These are phyloP conservation scores for Miscanthus lutarioriparius DNA, from an alignment of 176 grass and related monocot genomes.

Conservation along the genomic window DNA sequence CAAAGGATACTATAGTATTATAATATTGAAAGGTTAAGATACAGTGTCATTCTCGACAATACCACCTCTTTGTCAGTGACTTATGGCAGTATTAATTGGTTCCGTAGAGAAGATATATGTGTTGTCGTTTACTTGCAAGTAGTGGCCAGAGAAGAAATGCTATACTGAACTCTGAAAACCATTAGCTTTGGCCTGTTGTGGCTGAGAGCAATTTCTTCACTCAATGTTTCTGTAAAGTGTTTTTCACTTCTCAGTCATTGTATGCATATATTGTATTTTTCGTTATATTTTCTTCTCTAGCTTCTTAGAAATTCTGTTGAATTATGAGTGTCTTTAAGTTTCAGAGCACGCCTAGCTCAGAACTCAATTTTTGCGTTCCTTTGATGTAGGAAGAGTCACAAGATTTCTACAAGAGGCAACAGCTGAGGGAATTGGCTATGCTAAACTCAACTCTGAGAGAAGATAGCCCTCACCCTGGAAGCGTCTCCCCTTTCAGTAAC, in stretches of 20 bases:
- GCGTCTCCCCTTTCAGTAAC: constrained; percentile 76
- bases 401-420: constrained; percentile 90
- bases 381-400: constrained; percentile 80
- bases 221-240: background rate
- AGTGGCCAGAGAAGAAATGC: too few species aligned
- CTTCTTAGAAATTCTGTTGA: background rate
- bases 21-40: background rate
- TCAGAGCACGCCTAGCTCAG: background rate
- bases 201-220: background rate
- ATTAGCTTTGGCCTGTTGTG: background rate
- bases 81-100: background rate
- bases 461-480: constrained; percentile 78
- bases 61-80: background rate
- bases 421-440: constrained; percentile 83
- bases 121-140: background rate
- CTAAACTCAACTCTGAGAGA: constrained; percentile 75
- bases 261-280: background rate
- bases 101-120: background rate
- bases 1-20: background rate
- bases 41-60: background rate
- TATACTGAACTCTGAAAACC: background rate
- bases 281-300: background rate
- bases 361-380: constrained; percentile 17
- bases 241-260: background rate
- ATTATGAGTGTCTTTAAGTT: background rate